Evolutionary conservation across 768 basidiomycete species (phyloP), one percentile per base, ranked within the genome.

Genomic region (Xerocomus potaroensis): DNA sequence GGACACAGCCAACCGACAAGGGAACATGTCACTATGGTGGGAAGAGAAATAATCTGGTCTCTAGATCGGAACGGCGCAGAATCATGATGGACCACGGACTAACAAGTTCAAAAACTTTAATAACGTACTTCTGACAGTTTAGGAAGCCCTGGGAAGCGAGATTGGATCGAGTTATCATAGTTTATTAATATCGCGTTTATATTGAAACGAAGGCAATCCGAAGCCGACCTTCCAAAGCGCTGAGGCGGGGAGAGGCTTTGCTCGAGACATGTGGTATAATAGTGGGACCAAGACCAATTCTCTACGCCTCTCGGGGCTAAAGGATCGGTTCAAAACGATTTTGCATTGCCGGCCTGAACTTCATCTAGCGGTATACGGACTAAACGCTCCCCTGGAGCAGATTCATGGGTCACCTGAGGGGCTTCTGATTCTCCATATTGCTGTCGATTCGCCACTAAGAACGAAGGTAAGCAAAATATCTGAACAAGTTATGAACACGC

Each of bases 311-410:
- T 34, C 34, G 19, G 21, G 21, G 32, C 9, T 4, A 12, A 32
- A 32, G 8, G 10, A 36, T 37, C 21, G 31, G n/a, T 40, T 61
- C 41, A 55, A 7, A 47, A 49, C 8, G 49, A 24, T 22, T 41
- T 48, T 33, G 57, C 1, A 21, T 33, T 49, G 22, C 60, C 48
- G 4, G 61, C 50, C 45, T 79, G 76, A 34, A 87, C 58, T 34
- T 84, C 83, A 45, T 87, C 84, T 29, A 87, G 71, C 0, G 84
- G 83, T 9, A 88, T 74, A n/a, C 85, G 83, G 22, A 88, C 84
- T 24, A 88, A 70, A 42, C 81, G 75, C 56, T 84, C 78, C 34
- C 84, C 83, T 8, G 69, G 65, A 1, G 48, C 61, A 2, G 58
- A 47, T 45, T 48, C 51, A 9, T 50, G 29, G 26, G 12, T 34